A percentile compares a stretch with the other conserved stretches of the same genome.
These are phyloP conservation scores for Omphalotus olearius DNA, from an alignment of 1,284 basidiomycete genomes.

Conservation along the genomic window DNA sequence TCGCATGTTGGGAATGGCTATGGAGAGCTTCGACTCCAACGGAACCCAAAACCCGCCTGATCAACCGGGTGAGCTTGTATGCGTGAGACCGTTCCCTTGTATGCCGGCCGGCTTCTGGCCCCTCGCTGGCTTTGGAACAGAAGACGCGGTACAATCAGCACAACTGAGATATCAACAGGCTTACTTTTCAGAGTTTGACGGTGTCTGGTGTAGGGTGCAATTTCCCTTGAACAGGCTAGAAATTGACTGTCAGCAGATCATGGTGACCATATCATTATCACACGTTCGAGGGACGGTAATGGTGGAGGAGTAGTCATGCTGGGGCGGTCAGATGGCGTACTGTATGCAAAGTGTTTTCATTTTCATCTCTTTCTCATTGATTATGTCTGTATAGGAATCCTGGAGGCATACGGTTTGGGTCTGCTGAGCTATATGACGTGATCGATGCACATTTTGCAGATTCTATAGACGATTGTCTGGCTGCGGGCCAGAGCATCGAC, in stretches of 20 bases:
- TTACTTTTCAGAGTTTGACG: conserved; percentile 70
- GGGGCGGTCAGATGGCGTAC: conserved; percentile 79
- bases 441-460: conserved; percentile 51
- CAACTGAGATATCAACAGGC: conserved; percentile 63
- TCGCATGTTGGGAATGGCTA: conserved; percentile 80
- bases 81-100: conserved; percentile 79
- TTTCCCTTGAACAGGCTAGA: conserved; percentile 8
- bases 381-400: conserved; percentile 55
- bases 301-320: conserved; percentile 82
- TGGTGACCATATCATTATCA: conserved; percentile 73
- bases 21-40: conserved; percentile 48
- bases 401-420: conserved; percentile 82
- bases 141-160: conserved; percentile 56
- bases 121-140: conserved; percentile 57
- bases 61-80: conserved; percentile 66
- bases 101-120: conserved; percentile 88
- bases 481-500: conserved; percentile 72
- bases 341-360: conserved; percentile 41
- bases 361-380: conserved; percentile 13
- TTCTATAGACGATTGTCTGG: conserved; percentile 66
- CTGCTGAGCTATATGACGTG: conserved; percentile 83
- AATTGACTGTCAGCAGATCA: conserved; percentile 45
- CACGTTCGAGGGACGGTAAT: conserved; percentile 60
- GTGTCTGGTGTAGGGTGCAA: conserved; percentile 69
- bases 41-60: conserved; percentile 43